phyloP scores from a whole-genome alignment of 1,284 basidiomycete genomes.

The Apiotrichum sp. region DNA sequence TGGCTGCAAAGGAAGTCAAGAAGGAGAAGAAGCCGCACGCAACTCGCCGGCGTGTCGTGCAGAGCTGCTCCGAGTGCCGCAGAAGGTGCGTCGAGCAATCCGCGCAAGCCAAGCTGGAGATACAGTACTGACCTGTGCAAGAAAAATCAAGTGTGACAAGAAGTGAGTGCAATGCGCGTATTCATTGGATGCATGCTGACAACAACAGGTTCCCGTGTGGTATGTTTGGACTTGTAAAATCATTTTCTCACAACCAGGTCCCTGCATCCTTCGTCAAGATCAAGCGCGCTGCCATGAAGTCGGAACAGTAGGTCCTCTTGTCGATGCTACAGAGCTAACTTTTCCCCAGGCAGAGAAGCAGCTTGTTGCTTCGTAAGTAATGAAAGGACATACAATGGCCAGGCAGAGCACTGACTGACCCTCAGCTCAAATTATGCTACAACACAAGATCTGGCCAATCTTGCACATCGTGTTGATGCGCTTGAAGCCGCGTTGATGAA shows the following conservation, averaged over 20 bases:
- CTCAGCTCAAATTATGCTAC: constrained; percentile 38
- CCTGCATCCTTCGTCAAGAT: constrained; percentile 44
- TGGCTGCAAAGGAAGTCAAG: constrained; percentile 16
- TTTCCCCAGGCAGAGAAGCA: constrained; percentile 35
- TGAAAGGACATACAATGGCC: too few species aligned
- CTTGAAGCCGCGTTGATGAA: constrained; percentile 44
- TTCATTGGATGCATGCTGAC: constrained; percentile 7
- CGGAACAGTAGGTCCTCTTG: constrained; percentile 34
- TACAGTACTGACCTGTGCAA: constrained; percentile 4
- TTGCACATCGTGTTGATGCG: constrained; percentile 45
- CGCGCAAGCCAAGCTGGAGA: too few species aligned
- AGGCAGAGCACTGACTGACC: background rate
- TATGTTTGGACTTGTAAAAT: background rate
- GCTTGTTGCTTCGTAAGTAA: constrained; percentile 29
- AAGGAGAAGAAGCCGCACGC: constrained; percentile 39
- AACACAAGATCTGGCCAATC: constrained; percentile 37
- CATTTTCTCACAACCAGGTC: constrained; percentile 21
- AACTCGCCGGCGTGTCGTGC: constrained; percentile 43
- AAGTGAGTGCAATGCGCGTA: constrained; percentile 28
- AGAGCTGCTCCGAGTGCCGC: constrained; percentile 49
- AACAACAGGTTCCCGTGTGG: constrained; percentile 10
- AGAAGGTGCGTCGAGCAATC: constrained; percentile 17
- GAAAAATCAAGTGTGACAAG: constrained; percentile 49
- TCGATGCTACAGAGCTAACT: too few species aligned
- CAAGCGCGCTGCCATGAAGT: constrained; percentile 47